phyloP scores from a whole-genome alignment of 768 basidiomycete species.

The Hericium erinaceus region DNA sequence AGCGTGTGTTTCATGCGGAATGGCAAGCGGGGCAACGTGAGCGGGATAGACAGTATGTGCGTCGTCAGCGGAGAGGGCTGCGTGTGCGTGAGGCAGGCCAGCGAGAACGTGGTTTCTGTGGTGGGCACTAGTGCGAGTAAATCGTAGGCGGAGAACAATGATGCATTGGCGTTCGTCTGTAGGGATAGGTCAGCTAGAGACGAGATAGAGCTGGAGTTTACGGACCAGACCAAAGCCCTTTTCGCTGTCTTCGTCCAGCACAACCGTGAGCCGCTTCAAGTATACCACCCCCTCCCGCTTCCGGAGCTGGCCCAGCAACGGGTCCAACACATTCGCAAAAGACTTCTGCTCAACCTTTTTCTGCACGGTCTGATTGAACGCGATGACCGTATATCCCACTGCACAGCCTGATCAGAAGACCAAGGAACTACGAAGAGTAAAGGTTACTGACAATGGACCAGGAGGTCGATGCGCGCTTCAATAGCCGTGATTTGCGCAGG shows the following conservation, averaged over 20 bases:
- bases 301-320: conserved; percentile 50
- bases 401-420: not conserved
- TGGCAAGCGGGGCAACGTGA: conserved; percentile 68
- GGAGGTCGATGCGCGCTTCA: conserved; percentile 57
- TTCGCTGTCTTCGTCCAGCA: conserved; percentile 76
- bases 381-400: conserved; percentile 86
- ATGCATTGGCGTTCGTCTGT: conserved; percentile 64
- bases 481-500: conserved; percentile 46
- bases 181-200: not conserved
- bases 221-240: conserved; percentile 76
- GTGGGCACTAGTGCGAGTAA: conserved; percentile 70
- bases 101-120: conserved; percentile 60
- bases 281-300: conserved; percentile 51
- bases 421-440: not conserved
- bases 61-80: conserved; percentile 68
- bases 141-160: conserved; percentile 60
- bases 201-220: not conserved
- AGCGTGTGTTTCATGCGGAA: conserved; percentile 81
- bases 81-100: conserved; percentile 74
- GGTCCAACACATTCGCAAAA: conserved; percentile 56
- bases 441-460: conserved; percentile 56
- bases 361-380: conserved; percentile 63
- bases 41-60: conserved; percentile 72
- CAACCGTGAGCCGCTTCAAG: conserved; percentile 71
- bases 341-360: conserved; percentile 64